Conservation (phyloP, 2,329 filamentous ascomycete genomes). For the Cladosporium oxysporum region DNA sequence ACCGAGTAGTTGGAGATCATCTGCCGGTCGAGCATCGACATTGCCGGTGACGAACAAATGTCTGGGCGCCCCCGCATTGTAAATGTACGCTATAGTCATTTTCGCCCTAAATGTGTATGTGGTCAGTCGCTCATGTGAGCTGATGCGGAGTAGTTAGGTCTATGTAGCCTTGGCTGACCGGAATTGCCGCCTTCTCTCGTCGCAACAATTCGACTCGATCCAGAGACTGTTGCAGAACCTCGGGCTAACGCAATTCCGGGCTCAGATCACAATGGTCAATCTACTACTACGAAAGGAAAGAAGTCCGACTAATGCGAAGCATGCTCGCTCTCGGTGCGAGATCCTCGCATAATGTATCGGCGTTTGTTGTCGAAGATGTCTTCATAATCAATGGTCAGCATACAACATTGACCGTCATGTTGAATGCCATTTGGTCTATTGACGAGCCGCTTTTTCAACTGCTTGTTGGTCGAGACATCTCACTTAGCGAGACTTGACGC, state of each 20-base stretch:
- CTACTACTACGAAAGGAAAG: not conserved
- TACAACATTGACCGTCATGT: not conserved
- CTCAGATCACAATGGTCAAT: not conserved
- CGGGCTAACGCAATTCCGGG: not conserved
- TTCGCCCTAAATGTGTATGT: not conserved
- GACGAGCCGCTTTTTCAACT: not conserved
- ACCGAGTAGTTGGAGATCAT: not conserved
- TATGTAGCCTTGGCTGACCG: not conserved
- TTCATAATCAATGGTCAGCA: not conserved
- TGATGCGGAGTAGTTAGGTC: not conserved
- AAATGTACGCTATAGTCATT: not conserved
- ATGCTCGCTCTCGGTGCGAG: not conserved
- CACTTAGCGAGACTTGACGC: not conserved
- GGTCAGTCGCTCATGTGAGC: not conserved
- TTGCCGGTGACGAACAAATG: not conserved
- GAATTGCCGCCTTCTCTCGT: not conserved
- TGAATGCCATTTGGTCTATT: not conserved
- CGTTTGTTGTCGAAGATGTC: not conserved
- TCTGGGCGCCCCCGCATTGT: constrained; percentile 1
- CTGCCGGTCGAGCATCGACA: not conserved
- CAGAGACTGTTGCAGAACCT: not conserved
- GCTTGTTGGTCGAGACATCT: not conserved
- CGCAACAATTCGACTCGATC: not conserved
- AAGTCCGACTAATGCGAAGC: not conserved
- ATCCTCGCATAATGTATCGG: not conserved